These are phyloP conservation scores for Yueomyces sp. DNA, from an alignment of 1,139 yeast genomes.

Conservation along the genomic window DNA sequence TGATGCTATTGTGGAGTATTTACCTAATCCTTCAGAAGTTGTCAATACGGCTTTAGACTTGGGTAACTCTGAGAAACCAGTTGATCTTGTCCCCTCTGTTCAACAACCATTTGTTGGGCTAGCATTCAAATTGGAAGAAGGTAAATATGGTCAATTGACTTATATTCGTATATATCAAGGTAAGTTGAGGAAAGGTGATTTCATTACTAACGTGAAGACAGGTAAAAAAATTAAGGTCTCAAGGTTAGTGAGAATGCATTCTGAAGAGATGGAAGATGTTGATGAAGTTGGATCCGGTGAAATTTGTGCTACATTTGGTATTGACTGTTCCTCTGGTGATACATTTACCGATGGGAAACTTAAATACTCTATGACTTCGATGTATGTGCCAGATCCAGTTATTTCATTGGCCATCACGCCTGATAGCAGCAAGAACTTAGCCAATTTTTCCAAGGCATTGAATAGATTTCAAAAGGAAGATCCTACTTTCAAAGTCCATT, in stretches of 20 bases:
- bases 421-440: slow-evolving; percentile 62
- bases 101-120: slow-evolving; percentile 82
- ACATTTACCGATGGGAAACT: slow-evolving; percentile 79
- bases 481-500: slow-evolving; percentile 91
- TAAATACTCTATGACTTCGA: slow-evolving; percentile 84
- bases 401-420: slow-evolving; percentile 87
- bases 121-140: slow-evolving; percentile 97
- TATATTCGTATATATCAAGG: slow-evolving; percentile 97
- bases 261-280: slow-evolving; percentile 96
- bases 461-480: slow-evolving; percentile 97
- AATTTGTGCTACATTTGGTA: slow-evolving; percentile 98
- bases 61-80: slow-evolving; percentile 54
- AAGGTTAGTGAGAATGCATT: slow-evolving; percentile 97
- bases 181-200: slow-evolving; percentile 76
- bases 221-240: slow-evolving; percentile 92
- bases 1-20: slow-evolving; percentile 90
- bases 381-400: slow-evolving; percentile 98
- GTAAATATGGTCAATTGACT: slow-evolving; percentile 93
- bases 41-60: slow-evolving; percentile 82
- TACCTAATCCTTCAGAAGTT: slow-evolving; percentile 91
- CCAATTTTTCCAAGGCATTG: slow-evolving; percentile 89
- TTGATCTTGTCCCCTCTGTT: slow-evolving; percentile 63
- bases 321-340: slow-evolving; percentile 99
- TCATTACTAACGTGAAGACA: slow-evolving; percentile 78
- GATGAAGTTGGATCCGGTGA: slow-evolving; percentile 96